phyloP scores from a whole-genome alignment of 805 yeast genomes.

The Kodamaea sagamina region DNA sequence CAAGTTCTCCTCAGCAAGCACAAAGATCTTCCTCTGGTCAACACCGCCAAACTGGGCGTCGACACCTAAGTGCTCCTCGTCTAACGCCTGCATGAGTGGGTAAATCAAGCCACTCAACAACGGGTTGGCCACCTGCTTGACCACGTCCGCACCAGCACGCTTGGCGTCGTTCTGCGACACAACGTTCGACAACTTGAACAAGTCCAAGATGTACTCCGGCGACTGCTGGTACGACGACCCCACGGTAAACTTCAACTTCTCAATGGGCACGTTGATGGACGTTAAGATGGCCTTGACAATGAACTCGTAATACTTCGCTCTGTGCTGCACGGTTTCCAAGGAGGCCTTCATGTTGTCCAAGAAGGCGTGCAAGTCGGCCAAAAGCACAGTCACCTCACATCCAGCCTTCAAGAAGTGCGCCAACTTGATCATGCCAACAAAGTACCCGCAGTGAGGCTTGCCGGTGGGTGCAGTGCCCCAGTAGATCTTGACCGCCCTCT shows the following conservation, averaged over 20 bases:
- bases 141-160: conserved; percentile 99
- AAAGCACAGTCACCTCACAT: conserved; percentile 84
- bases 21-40: conserved; percentile 97
- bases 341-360: conserved; percentile 99
- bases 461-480: conserved; percentile 99
- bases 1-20: conserved; percentile 92
- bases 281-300: conserved; percentile 81
- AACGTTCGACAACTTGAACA: conserved; percentile 78
- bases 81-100: conserved; percentile 98
- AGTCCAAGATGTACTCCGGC: conserved; percentile 81
- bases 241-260: conserved; percentile 74
- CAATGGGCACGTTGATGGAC: conserved; percentile 90
- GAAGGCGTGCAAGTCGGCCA: conserved; percentile 96
- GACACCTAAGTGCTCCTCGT: conserved; percentile 82
- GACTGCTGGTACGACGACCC: conserved; percentile 90
- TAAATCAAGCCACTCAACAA: conserved; percentile 89
- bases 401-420: conserved; percentile 96
- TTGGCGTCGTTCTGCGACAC: conserved; percentile 95
- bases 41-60: conserved; percentile 99
- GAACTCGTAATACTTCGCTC: conserved; percentile 87
- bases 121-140: conserved; percentile 95
- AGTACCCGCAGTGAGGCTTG: conserved; percentile 97
- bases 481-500: conserved; percentile 82
- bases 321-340: conserved; percentile 80
- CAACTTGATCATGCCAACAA: conserved; percentile 95